Conservation (phyloP, 352 stramenopile species). For the Phytophthora ohioensis region DNA sequence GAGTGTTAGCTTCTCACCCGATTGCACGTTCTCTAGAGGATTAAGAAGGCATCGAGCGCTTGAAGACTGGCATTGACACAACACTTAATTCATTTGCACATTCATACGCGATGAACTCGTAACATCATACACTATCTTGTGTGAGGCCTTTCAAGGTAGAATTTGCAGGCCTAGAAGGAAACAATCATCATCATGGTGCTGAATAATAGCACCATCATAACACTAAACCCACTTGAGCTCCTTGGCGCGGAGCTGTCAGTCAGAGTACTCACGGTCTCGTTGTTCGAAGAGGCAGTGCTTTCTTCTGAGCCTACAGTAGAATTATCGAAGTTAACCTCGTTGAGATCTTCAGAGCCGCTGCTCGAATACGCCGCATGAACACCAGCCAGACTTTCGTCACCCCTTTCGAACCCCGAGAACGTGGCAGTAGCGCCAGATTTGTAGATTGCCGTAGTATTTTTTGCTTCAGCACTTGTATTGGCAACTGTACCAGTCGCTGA, state of each 20-base stretch:
- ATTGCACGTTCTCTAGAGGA: conserved; percentile 41
- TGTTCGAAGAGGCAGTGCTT: conserved; percentile 2
- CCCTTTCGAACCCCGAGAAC: conserved; percentile 15
- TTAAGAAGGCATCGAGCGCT: not conserved
- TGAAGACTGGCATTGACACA: not conserved
- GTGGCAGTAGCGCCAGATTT: conserved; percentile 14
- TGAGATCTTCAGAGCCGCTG: conserved; percentile 7
- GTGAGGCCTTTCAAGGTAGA: not conserved
- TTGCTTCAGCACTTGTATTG: not conserved
- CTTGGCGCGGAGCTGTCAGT: not conserved
- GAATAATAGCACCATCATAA: not conserved
- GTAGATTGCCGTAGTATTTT: conserved; percentile 1
- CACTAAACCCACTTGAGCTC: not conserved
- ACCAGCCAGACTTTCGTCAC: conserved; percentile 18
- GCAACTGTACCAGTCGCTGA: too few species aligned
- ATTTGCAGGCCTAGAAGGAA: conserved; percentile 3
- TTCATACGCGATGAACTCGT: conserved; percentile 12
- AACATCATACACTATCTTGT: conserved; percentile 24
- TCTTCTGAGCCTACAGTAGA: conserved; percentile 4
- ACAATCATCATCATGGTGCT: not conserved
- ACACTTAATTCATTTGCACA: conserved; percentile 9
- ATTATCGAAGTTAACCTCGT: conserved; percentile 10
- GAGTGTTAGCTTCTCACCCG: conserved; percentile 42
- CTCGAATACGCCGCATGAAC: conserved; percentile 20
- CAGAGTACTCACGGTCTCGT: conserved; percentile 19